phyloP scores from a whole-genome alignment of 140 eudicot species.

The Oenanthe javanica region DNA sequence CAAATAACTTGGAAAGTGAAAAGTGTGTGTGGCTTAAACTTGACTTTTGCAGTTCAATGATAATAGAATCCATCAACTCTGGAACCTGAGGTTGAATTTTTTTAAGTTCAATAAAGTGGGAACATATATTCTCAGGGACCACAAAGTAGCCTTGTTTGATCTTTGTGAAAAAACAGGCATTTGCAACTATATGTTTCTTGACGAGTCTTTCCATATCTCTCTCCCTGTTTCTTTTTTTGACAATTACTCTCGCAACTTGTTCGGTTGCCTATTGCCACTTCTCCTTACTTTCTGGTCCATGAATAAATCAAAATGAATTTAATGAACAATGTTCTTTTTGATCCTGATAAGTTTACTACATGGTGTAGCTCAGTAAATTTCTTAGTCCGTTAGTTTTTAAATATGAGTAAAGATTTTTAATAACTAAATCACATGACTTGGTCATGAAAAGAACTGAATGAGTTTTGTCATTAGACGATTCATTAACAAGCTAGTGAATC shows the following conservation, averaged over 20 bases:
- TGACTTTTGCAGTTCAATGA: background rate
- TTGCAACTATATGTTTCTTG: background rate
- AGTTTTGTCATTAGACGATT: background rate
- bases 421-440: background rate
- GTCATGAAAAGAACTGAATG: background rate
- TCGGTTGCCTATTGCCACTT: background rate
- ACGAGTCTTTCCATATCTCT: background rate
- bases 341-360: too few species aligned
- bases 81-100: background rate
- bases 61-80: slow-evolving; percentile 2
- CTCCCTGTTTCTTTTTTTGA: background rate
- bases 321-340: background rate
- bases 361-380: background rate
- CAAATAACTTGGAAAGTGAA: background rate
- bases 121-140: background rate
- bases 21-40: background rate
- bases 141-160: background rate
- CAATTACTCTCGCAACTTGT: background rate
- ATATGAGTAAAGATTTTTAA: too few species aligned
- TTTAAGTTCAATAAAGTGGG: background rate
- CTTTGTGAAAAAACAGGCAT: background rate
- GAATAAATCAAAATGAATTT: background rate
- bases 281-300: background rate
- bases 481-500: background rate
- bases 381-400: background rate